Conservation (phyloP, 768 basidiomycete genomes). For the Leccinum sublutescens region DNA sequence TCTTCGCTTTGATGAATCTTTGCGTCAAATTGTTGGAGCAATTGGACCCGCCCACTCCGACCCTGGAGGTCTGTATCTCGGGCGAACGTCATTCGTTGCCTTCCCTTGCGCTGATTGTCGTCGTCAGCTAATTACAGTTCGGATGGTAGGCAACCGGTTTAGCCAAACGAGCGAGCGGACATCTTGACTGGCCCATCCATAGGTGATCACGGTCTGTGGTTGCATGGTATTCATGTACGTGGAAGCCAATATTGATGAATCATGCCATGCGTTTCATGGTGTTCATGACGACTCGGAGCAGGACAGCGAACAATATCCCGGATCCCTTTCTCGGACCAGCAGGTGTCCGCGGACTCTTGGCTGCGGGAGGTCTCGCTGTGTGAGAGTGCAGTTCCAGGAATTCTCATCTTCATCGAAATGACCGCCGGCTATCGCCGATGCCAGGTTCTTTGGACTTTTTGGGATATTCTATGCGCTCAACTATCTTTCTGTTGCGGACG, state of each 20-base stretch:
- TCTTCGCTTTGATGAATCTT: constrained; percentile 60
- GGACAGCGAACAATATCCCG: constrained; percentile 42
- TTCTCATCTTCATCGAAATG: constrained; percentile 43
- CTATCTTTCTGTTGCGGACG: constrained; percentile 77
- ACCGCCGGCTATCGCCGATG: neutral
- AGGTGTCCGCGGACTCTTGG: constrained; percentile 57
- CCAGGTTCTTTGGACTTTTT: constrained; percentile 70
- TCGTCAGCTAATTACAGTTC: constrained; percentile 48
- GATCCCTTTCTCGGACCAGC: constrained; percentile 71
- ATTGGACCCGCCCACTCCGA: constrained; percentile 56
- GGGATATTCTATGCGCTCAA: constrained; percentile 72
- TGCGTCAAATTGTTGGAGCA: constrained; percentile 61
- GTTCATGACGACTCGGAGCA: constrained; percentile 17
- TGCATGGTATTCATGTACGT: constrained; percentile 51
- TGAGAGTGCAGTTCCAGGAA: constrained; percentile 42
- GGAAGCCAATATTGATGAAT: constrained; percentile 35
- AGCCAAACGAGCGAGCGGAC: neutral
- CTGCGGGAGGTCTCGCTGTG: constrained; percentile 62
- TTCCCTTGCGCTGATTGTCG: neutral
- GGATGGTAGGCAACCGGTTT: constrained; percentile 48
- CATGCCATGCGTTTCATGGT: constrained; percentile 37
- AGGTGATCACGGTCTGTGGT: constrained; percentile 53
- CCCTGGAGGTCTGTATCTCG: constrained; percentile 46
- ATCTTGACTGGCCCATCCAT: neutral
- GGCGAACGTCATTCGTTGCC: neutral